Evolutionary conservation across 257 asterid genomes (phyloP).

Genomic region (Solanum medicagineum): DNA sequence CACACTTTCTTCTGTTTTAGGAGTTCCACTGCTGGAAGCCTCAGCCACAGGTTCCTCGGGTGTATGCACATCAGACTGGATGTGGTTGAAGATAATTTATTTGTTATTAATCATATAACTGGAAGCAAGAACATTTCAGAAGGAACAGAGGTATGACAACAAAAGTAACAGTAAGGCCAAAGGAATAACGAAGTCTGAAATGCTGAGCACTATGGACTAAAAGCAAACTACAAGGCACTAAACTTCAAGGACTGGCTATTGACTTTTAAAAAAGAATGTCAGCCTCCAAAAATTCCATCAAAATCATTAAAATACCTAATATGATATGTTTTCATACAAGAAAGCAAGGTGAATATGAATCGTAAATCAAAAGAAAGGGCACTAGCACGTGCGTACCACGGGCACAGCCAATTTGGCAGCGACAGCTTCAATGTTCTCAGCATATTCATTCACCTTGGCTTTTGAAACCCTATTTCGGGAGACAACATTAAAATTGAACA

Average conservation of each 20-base stretch:
- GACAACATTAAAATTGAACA: background rate
- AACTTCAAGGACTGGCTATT: background rate
- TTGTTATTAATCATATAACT: conserved; percentile 3
- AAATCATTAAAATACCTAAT: background rate
- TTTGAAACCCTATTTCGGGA: conserved; percentile 50
- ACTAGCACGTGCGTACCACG: conserved; percentile 24
- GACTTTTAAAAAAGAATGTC: background rate
- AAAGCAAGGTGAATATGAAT: background rate
- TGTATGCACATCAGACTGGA: conserved; percentile 33
- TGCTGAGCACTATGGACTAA: background rate
- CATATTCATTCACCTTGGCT: conserved; percentile 55
- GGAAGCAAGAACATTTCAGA: background rate
- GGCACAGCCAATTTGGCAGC: conserved; percentile 51
- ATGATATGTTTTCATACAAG: background rate
- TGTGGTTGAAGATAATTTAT: conserved; percentile 7
- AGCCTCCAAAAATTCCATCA: background rate
- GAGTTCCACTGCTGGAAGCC: conserved; percentile 26
- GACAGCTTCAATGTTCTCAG: conserved; percentile 69
- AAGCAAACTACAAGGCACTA: background rate
- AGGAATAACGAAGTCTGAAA: background rate
- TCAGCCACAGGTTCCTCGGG: conserved; percentile 30
- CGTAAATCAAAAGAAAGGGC: background rate
- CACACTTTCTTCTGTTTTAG: conserved; percentile 32
- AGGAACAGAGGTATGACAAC: background rate
- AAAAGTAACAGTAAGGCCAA: background rate